Percentiles rank a stretch among this genome's conserved stretches.
These are phyloP conservation scores for Ceratobasidium sp. DNA, from an alignment of 1,284 basidiomycete species.

Conservation along the genomic window DNA sequence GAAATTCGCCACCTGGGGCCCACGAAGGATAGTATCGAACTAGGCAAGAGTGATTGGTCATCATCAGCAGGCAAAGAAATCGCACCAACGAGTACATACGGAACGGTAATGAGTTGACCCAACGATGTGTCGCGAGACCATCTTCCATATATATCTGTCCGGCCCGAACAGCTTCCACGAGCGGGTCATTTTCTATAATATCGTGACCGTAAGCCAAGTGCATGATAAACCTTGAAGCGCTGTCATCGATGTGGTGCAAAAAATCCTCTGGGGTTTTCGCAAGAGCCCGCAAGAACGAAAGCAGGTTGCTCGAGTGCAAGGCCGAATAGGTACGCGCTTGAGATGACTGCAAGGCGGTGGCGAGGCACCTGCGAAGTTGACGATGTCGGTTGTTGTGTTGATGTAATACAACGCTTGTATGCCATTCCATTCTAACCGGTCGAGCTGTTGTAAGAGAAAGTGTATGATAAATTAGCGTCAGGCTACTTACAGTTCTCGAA, in stretches of 20 bases:
- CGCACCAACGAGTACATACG: not conserved
- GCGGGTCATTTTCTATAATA: slow-evolving; percentile 34
- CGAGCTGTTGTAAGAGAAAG: not conserved
- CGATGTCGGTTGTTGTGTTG: slow-evolving; percentile 31
- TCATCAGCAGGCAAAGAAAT: not conserved
- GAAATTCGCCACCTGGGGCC: slow-evolving; percentile 25
- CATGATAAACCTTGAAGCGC: slow-evolving; percentile 36
- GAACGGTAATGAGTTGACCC: slow-evolving; percentile 35
- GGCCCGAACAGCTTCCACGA: slow-evolving; percentile 13
- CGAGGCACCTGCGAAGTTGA: slow-evolving; percentile 22
- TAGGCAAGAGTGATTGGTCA: not conserved
- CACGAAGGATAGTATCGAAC: slow-evolving; percentile 34
- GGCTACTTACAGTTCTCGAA: slow-evolving; percentile 22
- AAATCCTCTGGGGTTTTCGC: slow-evolving; percentile 32
- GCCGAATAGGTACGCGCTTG: slow-evolving; percentile 26
- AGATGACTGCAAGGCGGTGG: slow-evolving; percentile 12
- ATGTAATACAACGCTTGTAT: slow-evolving; percentile 26
- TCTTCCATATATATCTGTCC: slow-evolving; percentile 28
- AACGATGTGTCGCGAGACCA: slow-evolving; percentile 28
- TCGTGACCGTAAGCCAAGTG: slow-evolving; percentile 29
- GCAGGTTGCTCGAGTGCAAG: slow-evolving; percentile 21
- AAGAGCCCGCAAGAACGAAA: slow-evolving; percentile 8
- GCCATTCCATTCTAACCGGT: slow-evolving; percentile 20
- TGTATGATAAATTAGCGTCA: not conserved
- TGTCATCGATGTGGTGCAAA: slow-evolving; percentile 23